Evolutionary conservation across 306 rosid species (phyloP), one percentile per base, ranked within the genome.

Genomic region (Ziziphus jujuba): DNA sequence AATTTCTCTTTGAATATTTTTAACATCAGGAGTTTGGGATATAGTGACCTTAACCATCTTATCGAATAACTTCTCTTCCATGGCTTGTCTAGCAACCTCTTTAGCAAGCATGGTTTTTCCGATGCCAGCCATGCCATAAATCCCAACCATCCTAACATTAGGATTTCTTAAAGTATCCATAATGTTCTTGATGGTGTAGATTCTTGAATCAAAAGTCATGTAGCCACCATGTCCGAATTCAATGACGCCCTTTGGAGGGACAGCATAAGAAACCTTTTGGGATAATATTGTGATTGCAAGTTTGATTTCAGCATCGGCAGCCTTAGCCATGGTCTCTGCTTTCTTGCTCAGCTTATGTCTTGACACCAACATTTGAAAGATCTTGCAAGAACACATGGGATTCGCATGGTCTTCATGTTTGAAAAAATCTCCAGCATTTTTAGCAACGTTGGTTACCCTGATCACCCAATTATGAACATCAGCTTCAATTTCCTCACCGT

Each of bases 101-200:
- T 57, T 57, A 57, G 61, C 61, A 57, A 57, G 40, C 9, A 15
- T 57, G 61, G 61, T 57, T 25, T 57, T 57, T 6, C 61, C 61
- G 2, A 28, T 9, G n/a, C 61, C 61, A 5, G 40, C 19, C 61
- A 57, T 57, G 14, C 61, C 61, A 4, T 4, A 16, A n/a, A 57
- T 21, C 19, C 61, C 61, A 57, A 57, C 14, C 9, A 2, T 25
- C 2, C 19, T 28, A 5, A 15, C 21, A 25, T 31, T 57, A 13
- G 61, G 61, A 13, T 57, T 33, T 33, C 19, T 31, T 1, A 57
- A 33, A 5, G 61, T 20, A 5, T 28, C 21, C 38, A 15, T 57
- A 25, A 57, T n/a, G 4, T 57, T 1, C 11, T 15, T 25, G 7
- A 13, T 12, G 24, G 61, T 57, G 0, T 9, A 25, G 7, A 25